Evolutionary conservation across 768 basidiomycete species (phyloP), one percentile per base, ranked within the genome.

Genomic region (Mycena floridula): DNA sequence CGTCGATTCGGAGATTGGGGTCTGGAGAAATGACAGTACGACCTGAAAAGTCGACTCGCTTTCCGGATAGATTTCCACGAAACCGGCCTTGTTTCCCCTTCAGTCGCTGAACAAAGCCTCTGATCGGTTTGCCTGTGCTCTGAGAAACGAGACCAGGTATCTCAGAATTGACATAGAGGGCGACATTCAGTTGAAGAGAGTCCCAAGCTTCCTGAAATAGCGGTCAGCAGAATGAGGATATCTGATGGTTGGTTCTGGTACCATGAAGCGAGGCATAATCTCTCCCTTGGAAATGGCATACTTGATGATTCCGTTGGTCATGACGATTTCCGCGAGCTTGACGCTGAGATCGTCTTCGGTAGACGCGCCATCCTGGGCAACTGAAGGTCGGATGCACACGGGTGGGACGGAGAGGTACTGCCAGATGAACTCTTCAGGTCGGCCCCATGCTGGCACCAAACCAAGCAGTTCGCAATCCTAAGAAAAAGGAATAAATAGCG

Each of bases 41-140:
- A 5, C 83, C 95, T 0, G 94, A 97, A 60, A 98, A 98, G 61
- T 99, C 96, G 51, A 99, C 96, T 62, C 96, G 92, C 64, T 99
- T 99, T 50, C 96, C 96, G 0, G 94, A 97, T 7, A 99, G 74
- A 59, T 99, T 99, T 18, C 96, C 96, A 60, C 96, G 79, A 67
- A 99, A 98, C 38, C 96, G 93, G 55, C 96, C 96, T 61, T 98
- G 95, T 60, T 99, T 99, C 27, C 96, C 96, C 68, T 99, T 99
- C 40, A 99, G 69, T 3, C 96, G 89, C 57, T 99, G 96, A 37
- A 95, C 95, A 59, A 98, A 95, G 13, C 96, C 96, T 44, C 96
- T 83, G 54, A 96, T 95, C 7, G 96, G 95, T 56, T 96, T 96
- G 61, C 89, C 84, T 35, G 88, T 89, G 58, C 81, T 77, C 61